These are phyloP conservation scores for Musa acuminata DNA, from an alignment of 176 grass and related monocot species.

Conservation along the genomic window DNA sequence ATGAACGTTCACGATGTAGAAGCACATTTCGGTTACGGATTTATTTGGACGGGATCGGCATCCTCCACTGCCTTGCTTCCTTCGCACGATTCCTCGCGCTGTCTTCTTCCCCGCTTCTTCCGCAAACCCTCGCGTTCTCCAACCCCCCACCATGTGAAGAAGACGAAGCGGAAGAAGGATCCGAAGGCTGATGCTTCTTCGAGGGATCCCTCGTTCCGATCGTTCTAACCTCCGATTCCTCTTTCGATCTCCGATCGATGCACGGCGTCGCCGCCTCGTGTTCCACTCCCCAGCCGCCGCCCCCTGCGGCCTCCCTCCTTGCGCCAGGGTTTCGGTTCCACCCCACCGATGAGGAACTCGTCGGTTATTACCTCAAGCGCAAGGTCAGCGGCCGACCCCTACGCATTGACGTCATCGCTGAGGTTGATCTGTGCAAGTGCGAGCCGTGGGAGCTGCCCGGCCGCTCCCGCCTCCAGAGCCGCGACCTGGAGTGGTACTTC, in stretches of 20 bases:
- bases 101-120: not conserved
- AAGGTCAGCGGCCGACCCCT: slow-evolving; percentile 41
- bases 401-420: slow-evolving; percentile 71
- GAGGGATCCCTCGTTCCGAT: too few relatives aligned
- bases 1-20: not conserved
- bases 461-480: slow-evolving; percentile 71
- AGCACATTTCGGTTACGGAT: too few relatives aligned
- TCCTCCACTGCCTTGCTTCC: not conserved
- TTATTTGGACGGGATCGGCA: too few relatives aligned
- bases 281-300: not conserved
- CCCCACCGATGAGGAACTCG: slow-evolving; percentile 47
- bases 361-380: slow-evolving; percentile 89
- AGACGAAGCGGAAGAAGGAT: not conserved
- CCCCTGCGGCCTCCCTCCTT: slow-evolving; percentile 34
- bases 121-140: not conserved
- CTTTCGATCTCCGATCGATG: slow-evolving; percentile 1
- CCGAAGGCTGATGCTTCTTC: not conserved
- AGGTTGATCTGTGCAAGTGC: slow-evolving; percentile 84
- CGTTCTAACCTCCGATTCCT: not conserved
- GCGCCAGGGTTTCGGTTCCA: slow-evolving; percentile 49
- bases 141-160: not conserved
- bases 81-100: not conserved
- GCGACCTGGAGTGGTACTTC: slow-evolving; percentile 97
- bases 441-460: slow-evolving; percentile 88
- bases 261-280: not conserved